Evolutionary conservation across 2,329 filamentous ascomycete genomes (phyloP), one percentile per base, ranked within the genome.

Genomic region (Colletotrichum lupini): DNA sequence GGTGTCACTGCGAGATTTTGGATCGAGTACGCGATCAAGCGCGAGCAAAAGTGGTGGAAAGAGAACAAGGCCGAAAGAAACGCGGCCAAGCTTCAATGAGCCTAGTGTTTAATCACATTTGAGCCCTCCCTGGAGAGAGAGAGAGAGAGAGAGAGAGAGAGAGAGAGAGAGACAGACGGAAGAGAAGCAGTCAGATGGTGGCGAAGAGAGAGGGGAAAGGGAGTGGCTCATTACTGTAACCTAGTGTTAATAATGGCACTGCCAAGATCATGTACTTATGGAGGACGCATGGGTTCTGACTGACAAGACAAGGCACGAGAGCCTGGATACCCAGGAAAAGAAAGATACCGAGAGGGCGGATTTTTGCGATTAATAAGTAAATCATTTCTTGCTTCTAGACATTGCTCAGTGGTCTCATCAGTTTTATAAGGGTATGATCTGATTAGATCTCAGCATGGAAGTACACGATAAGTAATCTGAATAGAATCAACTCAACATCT

Each of bases 41-140:
- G 70, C 2, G 70, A 73, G 24, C 19, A 70, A 61, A 73, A 70
- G 26, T 73, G 70, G 70, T 73, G 70, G 70, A 73, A 70, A 42
- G 60, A 73, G 56, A 73, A 56, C 56, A 73, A 61, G 60, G 70
- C 70, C 16, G 67, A 70, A 42, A 73, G 70, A 61, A 28, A 73
- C 22, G 61, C 67, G 53, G 70, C 42, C 42, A 73, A 73, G 70
- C 57, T 73, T 52, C 70, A 73, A 65, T 73, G 67, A 73, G 26
- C 42, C 70, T 73, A 73, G 70, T 73, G 67, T 73, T 60, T 73
- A 73, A 73, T 73, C 60, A 60, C 67, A 57, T 8, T 49, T 49
- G 42, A 49, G 70, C 56, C 60, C 37, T 26, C 24, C 16, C 12
- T n/a, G 2, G 16, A 8, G 14, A 2, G 26, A 24, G 30, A 5